These are phyloP conservation scores for Coemansia sp. DNA, from an alignment of 192 early-diverging fungal genomes.

Conservation along the genomic window DNA sequence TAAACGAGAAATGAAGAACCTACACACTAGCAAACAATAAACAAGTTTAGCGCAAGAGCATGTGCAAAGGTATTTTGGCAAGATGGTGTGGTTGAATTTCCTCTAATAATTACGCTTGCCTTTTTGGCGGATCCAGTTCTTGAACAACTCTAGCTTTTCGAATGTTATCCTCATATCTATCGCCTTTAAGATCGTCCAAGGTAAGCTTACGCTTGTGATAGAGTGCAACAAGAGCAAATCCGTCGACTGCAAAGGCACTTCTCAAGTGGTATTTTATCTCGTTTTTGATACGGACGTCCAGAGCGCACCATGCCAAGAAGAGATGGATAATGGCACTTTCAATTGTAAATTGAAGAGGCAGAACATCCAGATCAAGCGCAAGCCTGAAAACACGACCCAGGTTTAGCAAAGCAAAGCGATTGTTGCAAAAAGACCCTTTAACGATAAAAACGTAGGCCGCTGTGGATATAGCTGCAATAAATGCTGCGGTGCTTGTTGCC, in stretches of 20 bases:
- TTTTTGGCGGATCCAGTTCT: background rate
- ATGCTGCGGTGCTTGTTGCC: background rate
- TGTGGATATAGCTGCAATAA: background rate
- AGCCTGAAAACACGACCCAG: background rate
- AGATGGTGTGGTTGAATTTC: background rate
- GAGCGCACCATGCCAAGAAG: background rate
- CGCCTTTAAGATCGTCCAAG: background rate
- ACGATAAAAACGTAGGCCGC: background rate
- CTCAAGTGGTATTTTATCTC: background rate
- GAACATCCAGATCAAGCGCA: background rate
- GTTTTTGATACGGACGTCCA: background rate
- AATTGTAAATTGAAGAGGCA: background rate
- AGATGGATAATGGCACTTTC: background rate
- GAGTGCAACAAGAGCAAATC: background rate
- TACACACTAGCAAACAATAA: background rate
- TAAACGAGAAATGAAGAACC: constrained; percentile 1
- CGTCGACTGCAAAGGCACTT: background rate
- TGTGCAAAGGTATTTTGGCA: background rate
- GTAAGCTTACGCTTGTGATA: constrained; percentile 4
- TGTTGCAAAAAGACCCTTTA: background rate
- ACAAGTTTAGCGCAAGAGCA: background rate
- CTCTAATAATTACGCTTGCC: background rate
- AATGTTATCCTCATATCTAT: background rate
- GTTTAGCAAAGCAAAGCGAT: background rate
- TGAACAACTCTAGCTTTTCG: background rate